Conservation (phyloP, 2,329 filamentous ascomycete species). For the Nigrospora oryzae region DNA sequence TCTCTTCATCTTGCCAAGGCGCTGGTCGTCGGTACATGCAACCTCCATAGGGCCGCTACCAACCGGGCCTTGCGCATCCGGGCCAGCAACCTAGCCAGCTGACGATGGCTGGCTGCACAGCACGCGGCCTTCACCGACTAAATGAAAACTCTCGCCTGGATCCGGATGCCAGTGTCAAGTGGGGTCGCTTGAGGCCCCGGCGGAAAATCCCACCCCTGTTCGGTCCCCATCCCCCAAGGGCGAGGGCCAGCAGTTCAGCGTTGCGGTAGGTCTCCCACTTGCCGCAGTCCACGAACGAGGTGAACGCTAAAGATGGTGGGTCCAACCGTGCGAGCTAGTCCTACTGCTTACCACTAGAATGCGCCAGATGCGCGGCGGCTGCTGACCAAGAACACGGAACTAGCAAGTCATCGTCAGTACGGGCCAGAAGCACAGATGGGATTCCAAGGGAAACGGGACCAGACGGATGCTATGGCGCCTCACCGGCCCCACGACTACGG, state of each 20-base stretch:
- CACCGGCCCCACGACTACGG: no score
- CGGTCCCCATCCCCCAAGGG: not conserved
- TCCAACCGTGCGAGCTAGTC: not conserved
- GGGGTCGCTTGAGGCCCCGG: slow-evolving; percentile 1
- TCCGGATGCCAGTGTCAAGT: not conserved
- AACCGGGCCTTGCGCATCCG: not conserved
- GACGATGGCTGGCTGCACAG: not conserved
- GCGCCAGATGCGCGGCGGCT: no score
- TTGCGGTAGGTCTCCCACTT: not conserved
- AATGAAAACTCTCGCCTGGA: not conserved
- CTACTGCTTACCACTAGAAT: not conserved
- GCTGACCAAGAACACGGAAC: no score
- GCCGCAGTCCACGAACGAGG: not conserved
- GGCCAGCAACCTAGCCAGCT: not conserved
- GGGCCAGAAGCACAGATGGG: no score
- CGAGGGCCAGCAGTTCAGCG: not conserved
- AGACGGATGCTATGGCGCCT: no score
- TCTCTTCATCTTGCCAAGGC: not conserved
- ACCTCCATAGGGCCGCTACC: not conserved
- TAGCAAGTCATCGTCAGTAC: no score
- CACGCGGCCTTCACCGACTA: not conserved
- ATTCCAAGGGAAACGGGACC: no score
- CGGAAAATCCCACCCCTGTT: slow-evolving; percentile 2
- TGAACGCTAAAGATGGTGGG: no score
- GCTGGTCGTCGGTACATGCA: not conserved